These are phyloP conservation scores for Fomitopsis betulina DNA, from an alignment of 1,284 basidiomycete genomes.

Conservation along the genomic window DNA sequence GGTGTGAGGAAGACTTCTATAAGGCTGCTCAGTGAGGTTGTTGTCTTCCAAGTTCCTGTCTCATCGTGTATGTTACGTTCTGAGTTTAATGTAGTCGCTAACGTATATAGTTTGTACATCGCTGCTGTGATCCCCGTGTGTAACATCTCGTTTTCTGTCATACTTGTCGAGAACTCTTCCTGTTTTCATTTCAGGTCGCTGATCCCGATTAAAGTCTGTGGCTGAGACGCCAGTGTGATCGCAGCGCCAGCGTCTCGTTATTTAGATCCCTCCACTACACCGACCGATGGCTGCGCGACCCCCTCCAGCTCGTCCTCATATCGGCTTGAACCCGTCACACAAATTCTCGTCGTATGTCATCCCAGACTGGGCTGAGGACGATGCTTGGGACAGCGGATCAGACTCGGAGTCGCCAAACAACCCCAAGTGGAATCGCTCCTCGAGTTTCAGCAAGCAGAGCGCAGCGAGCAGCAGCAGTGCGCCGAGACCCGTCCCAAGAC, in stretches of 20 bases:
- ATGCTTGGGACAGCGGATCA: slow-evolving; percentile 86
- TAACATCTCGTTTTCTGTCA: background rate
- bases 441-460: slow-evolving; percentile 23
- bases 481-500: slow-evolving; percentile 55
- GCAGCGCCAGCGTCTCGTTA: background rate
- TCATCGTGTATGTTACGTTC: background rate
- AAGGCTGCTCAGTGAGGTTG: slow-evolving; percentile 5
- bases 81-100: background rate
- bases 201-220: background rate
- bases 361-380: slow-evolving; percentile 75
- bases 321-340: slow-evolving; percentile 54
- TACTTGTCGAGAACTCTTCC: background rate
- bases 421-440: slow-evolving; percentile 41
- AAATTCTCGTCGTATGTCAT: slow-evolving; percentile 39
- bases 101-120: background rate
- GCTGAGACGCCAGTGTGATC: background rate
- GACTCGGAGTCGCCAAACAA: slow-evolving; percentile 69
- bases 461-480: slow-evolving; percentile 28
- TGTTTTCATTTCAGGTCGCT: background rate
- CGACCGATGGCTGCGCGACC: slow-evolving; percentile 55
- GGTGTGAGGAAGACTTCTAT: slow-evolving; percentile 59
- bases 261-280: background rate
- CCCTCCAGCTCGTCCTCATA: slow-evolving; percentile 73
- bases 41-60: background rate
- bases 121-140: background rate